A percentile compares a stretch with the other conserved stretches of the same genome.
Evolutionary conservation across 1,139 yeast genomes (phyloP).

Genomic region (Pichia sp.): DNA sequence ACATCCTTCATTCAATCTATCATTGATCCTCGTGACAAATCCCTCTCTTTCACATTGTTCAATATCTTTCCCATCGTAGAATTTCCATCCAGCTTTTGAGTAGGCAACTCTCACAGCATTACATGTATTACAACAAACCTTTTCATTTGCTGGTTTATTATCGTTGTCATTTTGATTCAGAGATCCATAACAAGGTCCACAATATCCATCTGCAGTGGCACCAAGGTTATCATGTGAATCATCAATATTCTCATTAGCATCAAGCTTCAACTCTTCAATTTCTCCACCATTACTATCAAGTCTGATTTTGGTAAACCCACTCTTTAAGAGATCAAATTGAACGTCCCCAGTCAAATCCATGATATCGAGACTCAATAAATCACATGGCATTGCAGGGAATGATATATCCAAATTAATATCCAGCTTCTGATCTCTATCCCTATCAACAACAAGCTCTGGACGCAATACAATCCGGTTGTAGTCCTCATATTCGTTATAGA

Average conservation of each 20-base stretch:
- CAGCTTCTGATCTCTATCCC: conserved; percentile 69
- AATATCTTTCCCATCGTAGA: conserved; percentile 77
- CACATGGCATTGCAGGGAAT: conserved; percentile 84
- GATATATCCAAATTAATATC: conserved; percentile 75
- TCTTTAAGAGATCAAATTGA: conserved; percentile 61
- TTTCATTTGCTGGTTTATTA: conserved; percentile 28
- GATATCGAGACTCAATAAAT: conserved; percentile 49
- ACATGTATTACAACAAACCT: conserved; percentile 79
- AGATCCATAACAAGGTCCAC: conserved; percentile 93
- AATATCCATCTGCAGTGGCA: conserved; percentile 32
- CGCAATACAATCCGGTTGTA: conserved; percentile 60
- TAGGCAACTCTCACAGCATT: conserved; percentile 76
- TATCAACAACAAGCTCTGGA: conserved; percentile 85
- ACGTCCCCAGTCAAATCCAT: conserved; percentile 85
- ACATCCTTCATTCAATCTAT: conserved; percentile 76
- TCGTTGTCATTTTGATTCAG: conserved; percentile 55
- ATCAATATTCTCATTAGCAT: conserved; percentile 22
- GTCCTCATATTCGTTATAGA: conserved; percentile 69
- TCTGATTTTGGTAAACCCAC: conserved; percentile 68
- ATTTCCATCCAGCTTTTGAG: conserved; percentile 75
- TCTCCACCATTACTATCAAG: conserved; percentile 28
- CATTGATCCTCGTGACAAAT: conserved; percentile 54
- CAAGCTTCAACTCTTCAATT: conserved; percentile 30
- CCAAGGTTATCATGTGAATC: conserved; percentile 16
- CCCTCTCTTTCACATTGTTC: conserved; percentile 91